Conservation (phyloP, 495 filamentous ascomycete species). For the Sphaerosporella brunnea region DNA sequence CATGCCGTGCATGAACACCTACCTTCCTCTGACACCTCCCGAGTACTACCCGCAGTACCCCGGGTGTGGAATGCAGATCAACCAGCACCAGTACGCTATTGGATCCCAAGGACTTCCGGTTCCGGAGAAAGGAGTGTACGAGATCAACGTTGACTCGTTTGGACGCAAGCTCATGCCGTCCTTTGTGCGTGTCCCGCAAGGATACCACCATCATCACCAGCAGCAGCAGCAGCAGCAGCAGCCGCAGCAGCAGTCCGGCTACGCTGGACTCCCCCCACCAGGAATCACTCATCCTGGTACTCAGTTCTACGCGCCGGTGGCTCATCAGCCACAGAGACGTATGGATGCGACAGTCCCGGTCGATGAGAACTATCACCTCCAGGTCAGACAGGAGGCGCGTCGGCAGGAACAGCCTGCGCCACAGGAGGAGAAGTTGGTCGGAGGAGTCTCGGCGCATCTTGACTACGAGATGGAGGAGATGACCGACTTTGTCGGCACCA, state of each 20-base stretch:
- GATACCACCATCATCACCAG: constrained; percentile 12
- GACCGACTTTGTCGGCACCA: constrained; percentile 93
- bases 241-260: constrained; percentile 19
- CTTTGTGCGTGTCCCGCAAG: constrained; percentile 8
- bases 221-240: constrained; percentile 14
- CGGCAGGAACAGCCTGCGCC: constrained; percentile 18
- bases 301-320: constrained; percentile 15
- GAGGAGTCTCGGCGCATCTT: constrained; percentile 86
- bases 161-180: constrained; percentile 12
- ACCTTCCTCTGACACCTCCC: constrained; percentile 24
- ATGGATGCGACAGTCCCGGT: constrained; percentile 15
- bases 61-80: constrained; percentile 12
- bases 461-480: constrained; percentile 99
- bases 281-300: constrained; percentile 22
- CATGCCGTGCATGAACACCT: constrained; percentile 23
- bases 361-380: constrained; percentile 13
- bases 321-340: constrained; percentile 17
- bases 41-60: constrained; percentile 20
- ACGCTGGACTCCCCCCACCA: constrained; percentile 21
- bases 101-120: constrained; percentile 18
- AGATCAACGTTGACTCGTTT: constrained; percentile 15
- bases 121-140: constrained; percentile 18
- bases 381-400: constrained; percentile 13
- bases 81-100: constrained; percentile 18
- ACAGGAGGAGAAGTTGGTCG: constrained; percentile 28